Evolutionary conservation across 805 yeast species (phyloP), one percentile per base, ranked within the genome.

Genomic region (Kazachstania viticola): DNA sequence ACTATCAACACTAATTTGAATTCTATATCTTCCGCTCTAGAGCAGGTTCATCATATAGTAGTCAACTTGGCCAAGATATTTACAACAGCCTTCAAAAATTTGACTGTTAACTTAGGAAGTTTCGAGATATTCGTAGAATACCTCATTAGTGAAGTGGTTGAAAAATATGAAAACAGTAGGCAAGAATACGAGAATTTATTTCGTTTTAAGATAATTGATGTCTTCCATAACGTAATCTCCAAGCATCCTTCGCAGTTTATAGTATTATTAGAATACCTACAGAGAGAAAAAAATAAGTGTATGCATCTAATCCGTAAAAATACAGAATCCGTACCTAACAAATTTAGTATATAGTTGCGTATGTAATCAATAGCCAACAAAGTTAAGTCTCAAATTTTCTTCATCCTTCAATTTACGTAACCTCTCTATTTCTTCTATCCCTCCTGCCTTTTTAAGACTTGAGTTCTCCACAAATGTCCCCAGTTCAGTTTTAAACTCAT

Each of bases 361-460:
- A n/a, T n/a, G n/a, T n/a, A n/a, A n/a, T n/a, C n/a, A n/a, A n/a
- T n/a, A n/a, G 8, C 34, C 33, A 15, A 58, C 61, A 41, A 66
- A 65, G 17, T 58, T 61, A 14, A 64, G 69, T 44, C 75, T 74
- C 38, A 84, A 58, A 45, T 80, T 80, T 42, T 77, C 77, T 33
- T 68, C 73, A 55, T 84, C 93, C 41, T 81, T 76, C 38, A 67
- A 59, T 42, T 63, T 65, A 36, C 95, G 64, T 30, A 65, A 42
- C 37, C 82, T 64, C 44, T 88, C 97, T 14, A 82, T 61, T 45
- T 84, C 96, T 39, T 81, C 93, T 14, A 85, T 69, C 1, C 97
- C 96, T 5, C 96, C 96, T 14, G 85, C 71, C 40, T 73, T 79
- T 48, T 81, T 82, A 36, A 88, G 63, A 48, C 69, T 79, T 18